Percentiles rank a stretch among this genome's conserved stretches.
These are phyloP conservation scores for Dactylellina haptotyla DNA, from an alignment of 2,329 filamentous ascomycete genomes.

Conservation along the genomic window DNA sequence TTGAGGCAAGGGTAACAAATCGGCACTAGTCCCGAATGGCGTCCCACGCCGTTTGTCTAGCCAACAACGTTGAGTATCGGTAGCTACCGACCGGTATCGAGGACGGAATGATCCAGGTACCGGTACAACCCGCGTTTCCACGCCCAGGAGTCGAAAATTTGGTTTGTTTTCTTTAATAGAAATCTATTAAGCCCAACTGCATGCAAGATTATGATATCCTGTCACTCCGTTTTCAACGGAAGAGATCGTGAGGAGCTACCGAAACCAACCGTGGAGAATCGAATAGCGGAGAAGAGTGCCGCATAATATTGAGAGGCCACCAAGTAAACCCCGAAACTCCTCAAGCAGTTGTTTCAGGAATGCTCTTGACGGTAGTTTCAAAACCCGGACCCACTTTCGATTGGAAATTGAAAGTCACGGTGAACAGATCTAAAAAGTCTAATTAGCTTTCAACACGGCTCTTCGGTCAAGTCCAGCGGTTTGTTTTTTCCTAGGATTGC, in stretches of 20 bases:
- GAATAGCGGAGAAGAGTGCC: neutral
- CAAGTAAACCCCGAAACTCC: neutral
- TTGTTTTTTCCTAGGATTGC: constrained; percentile 14
- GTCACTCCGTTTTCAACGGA: constrained; percentile 8
- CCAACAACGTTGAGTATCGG: constrained; percentile 21
- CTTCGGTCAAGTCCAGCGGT: neutral
- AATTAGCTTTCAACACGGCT: neutral
- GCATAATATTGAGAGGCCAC: constrained; percentile 1
- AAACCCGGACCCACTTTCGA: no score
- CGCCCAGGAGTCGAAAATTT: neutral
- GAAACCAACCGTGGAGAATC: neutral
- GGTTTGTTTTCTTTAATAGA: neutral
- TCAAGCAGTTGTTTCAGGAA: constrained; percentile 18
- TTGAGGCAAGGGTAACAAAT: constrained; percentile 43
- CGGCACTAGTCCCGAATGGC: constrained; percentile 35
- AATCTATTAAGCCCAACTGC: neutral
- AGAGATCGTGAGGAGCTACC: neutral
- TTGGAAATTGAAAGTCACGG: no score
- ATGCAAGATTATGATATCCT: neutral
- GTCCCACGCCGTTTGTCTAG: neutral
- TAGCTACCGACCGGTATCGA: constrained; percentile 43
- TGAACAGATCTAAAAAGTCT: no score
- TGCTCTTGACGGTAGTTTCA: neutral
- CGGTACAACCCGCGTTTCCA: constrained; percentile 12
- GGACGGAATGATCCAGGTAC: constrained; percentile 27